Percentiles rank a stretch among this genome's conserved stretches.
Conservation (phyloP, 495 filamentous ascomycete species). For the Mytilinidion resinicola region DNA sequence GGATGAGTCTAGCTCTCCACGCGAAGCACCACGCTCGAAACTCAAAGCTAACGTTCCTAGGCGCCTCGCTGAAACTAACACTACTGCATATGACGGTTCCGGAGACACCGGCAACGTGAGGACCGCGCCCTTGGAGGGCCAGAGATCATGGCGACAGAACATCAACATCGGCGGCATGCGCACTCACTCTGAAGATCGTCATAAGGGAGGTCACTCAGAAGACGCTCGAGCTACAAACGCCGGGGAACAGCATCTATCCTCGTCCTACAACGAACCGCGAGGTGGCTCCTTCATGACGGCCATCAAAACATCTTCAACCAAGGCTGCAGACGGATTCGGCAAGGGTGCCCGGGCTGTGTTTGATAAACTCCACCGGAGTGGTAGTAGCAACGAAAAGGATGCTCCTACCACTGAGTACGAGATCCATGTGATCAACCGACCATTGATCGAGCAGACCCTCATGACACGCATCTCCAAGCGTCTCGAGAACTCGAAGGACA, state of each 20-base stretch:
- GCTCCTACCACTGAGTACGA: slow-evolving; percentile 63
- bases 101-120: slow-evolving; percentile 37
- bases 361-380: slow-evolving; percentile 65
- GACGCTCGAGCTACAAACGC: slow-evolving; percentile 43
- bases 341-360: slow-evolving; percentile 74
- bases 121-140: slow-evolving; percentile 57
- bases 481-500: slow-evolving; percentile 75
- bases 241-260: slow-evolving; percentile 47
- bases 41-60: slow-evolving; percentile 8
- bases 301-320: slow-evolving; percentile 54
- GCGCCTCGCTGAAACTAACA: slow-evolving; percentile 29
- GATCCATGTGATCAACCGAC: slow-evolving; percentile 69
- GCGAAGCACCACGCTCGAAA: slow-evolving; percentile 11
- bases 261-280: slow-evolving; percentile 57
- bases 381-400: slow-evolving; percentile 63
- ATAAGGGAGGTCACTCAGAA: slow-evolving; percentile 31
- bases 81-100: slow-evolving; percentile 28
- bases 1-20: slow-evolving; percentile 9
- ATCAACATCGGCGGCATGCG: slow-evolving; percentile 53
- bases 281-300: slow-evolving; percentile 45
- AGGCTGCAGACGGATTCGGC: slow-evolving; percentile 63
- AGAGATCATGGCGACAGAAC: slow-evolving; percentile 57
- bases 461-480: slow-evolving; percentile 78
- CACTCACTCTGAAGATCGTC: slow-evolving; percentile 59
- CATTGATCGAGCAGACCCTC: slow-evolving; percentile 78